phyloP scores from a whole-genome alignment of 371 early-diverging fungal genomes.

The Mortierella sp. region DNA sequence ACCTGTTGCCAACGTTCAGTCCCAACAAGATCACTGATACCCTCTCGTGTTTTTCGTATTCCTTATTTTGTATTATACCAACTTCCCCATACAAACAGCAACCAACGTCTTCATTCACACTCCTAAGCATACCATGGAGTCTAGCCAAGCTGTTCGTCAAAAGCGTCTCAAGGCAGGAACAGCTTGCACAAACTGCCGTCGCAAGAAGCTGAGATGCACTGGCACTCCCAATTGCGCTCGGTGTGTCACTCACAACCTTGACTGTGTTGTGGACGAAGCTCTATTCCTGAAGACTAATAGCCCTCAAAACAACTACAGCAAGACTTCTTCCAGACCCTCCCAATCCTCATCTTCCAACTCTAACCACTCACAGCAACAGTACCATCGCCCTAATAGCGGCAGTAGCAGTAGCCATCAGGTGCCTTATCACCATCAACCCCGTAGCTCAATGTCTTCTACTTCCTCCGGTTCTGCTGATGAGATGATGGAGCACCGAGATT shows the following conservation, averaged over 20 bases:
- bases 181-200: constrained; percentile 56
- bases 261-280: constrained; percentile 53
- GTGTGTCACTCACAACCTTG: constrained; percentile 51
- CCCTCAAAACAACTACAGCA: constrained; percentile 22
- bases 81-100: not conserved
- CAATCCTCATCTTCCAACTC: constrained; percentile 20
- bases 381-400: constrained; percentile 16
- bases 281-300: constrained; percentile 53
- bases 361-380: constrained; percentile 11
- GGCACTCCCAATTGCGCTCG: constrained; percentile 53
- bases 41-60: no score
- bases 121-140: constrained; percentile 1
- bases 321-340: constrained; percentile 10
- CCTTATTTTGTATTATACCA: not conserved
- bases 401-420: not conserved
- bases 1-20: not conserved
- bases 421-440: not conserved
- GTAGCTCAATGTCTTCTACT: constrained; percentile 32
- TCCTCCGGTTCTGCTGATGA: constrained; percentile 46
- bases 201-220: constrained; percentile 53
- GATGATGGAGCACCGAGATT: constrained; percentile 23
- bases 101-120: not conserved
- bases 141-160: constrained; percentile 41
- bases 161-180: constrained; percentile 56
- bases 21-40: not conserved